Evolutionary conservation across 2,329 filamentous ascomycete genomes (phyloP).

Genomic region (Monascus ruber): DNA sequence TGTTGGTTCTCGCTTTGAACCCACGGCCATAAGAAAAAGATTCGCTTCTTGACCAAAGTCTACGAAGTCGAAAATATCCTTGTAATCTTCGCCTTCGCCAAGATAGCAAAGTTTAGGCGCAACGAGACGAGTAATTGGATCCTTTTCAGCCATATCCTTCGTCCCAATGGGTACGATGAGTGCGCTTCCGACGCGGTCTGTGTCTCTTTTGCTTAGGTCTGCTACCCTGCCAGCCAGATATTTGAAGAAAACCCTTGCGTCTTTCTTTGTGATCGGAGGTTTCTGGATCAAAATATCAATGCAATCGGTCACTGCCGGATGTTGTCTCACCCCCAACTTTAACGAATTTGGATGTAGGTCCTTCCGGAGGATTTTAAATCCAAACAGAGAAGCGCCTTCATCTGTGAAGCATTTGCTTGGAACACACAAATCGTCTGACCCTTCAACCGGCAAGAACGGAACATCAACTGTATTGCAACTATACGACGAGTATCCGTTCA

Average conservation of each 20-base stretch:
- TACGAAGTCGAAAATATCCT: constrained; percentile 92
- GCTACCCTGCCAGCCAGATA: constrained; percentile 71
- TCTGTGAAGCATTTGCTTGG: constrained; percentile 78
- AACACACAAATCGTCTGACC: constrained; percentile 50
- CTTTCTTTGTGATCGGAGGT: constrained; percentile 55
- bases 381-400: constrained; percentile 60
- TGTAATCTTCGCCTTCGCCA: constrained; percentile 60
- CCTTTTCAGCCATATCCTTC: constrained; percentile 29
- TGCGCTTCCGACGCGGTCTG: constrained; percentile 51
- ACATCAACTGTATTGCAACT: constrained; percentile 45
- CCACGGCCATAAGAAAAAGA: constrained; percentile 74
- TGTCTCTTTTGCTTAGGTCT: constrained; percentile 55
- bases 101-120: constrained; percentile 69
- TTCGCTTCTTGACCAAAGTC: constrained; percentile 86
- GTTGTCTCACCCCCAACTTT: constrained; percentile 74
- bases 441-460: constrained; percentile 62
- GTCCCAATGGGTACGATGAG: constrained; percentile 58
- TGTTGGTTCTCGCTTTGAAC: constrained; percentile 83
- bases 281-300: constrained; percentile 59
- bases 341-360: constrained; percentile 70
- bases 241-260: constrained; percentile 62
- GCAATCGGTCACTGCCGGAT: constrained; percentile 70
- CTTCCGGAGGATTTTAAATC: constrained; percentile 63
- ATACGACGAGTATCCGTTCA: constrained; percentile 61
- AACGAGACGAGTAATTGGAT: constrained; percentile 41